Conservation (phyloP, 2,329 filamentous ascomycete species). For the Diplodia mutila region DNA sequence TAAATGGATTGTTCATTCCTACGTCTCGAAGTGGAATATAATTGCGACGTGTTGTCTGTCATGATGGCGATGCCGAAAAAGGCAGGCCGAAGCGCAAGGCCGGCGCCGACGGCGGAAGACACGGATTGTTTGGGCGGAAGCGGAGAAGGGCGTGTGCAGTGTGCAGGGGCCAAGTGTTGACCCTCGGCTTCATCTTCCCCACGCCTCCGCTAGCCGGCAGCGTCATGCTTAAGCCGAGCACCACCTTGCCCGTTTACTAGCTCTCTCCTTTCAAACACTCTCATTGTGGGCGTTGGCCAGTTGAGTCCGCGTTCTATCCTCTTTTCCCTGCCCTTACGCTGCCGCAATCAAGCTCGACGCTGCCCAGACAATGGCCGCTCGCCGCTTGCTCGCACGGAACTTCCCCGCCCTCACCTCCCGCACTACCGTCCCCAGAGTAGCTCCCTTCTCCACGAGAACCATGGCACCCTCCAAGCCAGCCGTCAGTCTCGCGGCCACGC, state of each 20-base stretch:
- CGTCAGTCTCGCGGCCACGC: conserved; percentile 36
- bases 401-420: conserved; percentile 47
- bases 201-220: conserved; percentile 22
- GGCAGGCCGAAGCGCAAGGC: background rate
- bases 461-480: conserved; percentile 37
- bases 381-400: conserved; percentile 49
- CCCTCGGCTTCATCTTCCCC: conserved; percentile 21
- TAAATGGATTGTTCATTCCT: conserved; percentile 18
- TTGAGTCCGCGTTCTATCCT: background rate
- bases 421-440: conserved; percentile 39
- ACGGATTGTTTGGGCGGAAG: background rate
- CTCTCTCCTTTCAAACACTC: background rate
- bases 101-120: conserved; percentile 2
- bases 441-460: conserved; percentile 45
- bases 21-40: background rate
- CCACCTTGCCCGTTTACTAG: background rate
- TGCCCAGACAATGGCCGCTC: conserved; percentile 46
- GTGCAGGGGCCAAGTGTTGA: background rate
- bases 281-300: background rate
- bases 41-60: background rate
- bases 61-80: background rate
- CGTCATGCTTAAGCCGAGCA: conserved; percentile 21
- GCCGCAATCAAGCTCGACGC: background rate
- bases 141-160: background rate
- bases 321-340: background rate